Evolutionary conservation across 1,139 yeast genomes (phyloP).

Genomic region (Suhomyces ambrosiae): DNA sequence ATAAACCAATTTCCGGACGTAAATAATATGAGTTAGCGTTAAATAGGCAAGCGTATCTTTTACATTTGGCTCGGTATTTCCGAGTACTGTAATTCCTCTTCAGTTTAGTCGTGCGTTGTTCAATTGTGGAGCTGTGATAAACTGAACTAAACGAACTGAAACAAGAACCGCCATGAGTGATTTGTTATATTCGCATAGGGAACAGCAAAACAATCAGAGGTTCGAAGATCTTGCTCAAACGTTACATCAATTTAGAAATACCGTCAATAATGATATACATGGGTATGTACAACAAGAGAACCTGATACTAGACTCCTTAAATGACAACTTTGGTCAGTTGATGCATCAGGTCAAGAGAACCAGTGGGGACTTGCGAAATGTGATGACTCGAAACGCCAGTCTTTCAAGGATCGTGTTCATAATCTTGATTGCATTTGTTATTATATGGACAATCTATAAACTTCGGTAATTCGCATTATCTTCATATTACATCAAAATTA

Average conservation of each 20-base stretch:
- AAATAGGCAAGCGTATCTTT: background rate
- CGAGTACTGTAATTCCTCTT: too few species aligned
- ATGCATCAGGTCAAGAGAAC: conserved; percentile 65
- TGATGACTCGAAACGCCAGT: conserved; percentile 48
- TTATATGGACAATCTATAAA: conserved; percentile 68
- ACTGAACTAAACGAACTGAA: background rate
- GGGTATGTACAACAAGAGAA: conserved; percentile 45
- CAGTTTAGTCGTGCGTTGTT: background rate
- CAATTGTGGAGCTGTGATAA: background rate
- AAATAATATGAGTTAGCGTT: conserved; percentile 18
- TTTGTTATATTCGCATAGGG: conserved; percentile 45
- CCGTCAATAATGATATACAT: conserved; percentile 48
- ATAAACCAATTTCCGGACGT: conserved; percentile 35
- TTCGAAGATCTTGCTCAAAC: conserved; percentile 51
- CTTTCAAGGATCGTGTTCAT: conserved; percentile 43
- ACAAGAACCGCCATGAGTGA: conserved; percentile 31
- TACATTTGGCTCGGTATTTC: too few species aligned
- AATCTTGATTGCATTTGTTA: conserved; percentile 62
- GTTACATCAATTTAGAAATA: conserved; percentile 45
- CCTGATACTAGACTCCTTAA: conserved; percentile 52
- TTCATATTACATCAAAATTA: too few species aligned
- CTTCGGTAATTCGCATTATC: conserved; percentile 6
- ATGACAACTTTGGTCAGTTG: conserved; percentile 62
- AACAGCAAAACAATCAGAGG: conserved; percentile 47
- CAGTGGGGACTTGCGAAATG: conserved; percentile 61